These are phyloP conservation scores for Medicago ruthenica DNA, from an alignment of 306 rosid genomes.

Conservation along the genomic window DNA sequence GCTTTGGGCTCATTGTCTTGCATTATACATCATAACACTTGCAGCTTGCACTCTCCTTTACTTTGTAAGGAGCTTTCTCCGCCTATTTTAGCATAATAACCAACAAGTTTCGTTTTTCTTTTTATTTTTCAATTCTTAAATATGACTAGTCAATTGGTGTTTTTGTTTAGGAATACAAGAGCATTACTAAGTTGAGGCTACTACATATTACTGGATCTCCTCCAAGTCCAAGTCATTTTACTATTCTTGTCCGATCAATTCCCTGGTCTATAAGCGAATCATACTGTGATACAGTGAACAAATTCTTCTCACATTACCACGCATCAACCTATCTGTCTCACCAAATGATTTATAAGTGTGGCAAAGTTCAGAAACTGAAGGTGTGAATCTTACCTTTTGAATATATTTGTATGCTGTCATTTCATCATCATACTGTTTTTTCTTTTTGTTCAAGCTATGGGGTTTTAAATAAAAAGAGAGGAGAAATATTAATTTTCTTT, in stretches of 20 bases:
- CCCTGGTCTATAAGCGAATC: slow-evolving; percentile 73
- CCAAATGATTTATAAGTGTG: slow-evolving; percentile 80
- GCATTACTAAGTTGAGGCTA: slow-evolving; percentile 77
- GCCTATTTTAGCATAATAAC: slow-evolving; percentile 19
- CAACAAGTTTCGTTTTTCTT: slow-evolving; percentile 7
- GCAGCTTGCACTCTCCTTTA: slow-evolving; percentile 88
- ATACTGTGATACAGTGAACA: slow-evolving; percentile 67
- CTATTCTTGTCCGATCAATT: slow-evolving; percentile 84
- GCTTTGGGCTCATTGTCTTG: slow-evolving; percentile 96
- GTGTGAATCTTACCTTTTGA: slow-evolving; percentile 49
- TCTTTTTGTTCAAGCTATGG: neutral
- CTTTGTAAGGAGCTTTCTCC: slow-evolving; percentile 70
- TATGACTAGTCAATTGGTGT: slow-evolving; percentile 36
- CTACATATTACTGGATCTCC: slow-evolving; percentile 64
- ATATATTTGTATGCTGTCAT: neutral
- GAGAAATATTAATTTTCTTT: neutral
- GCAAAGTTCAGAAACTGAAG: slow-evolving; percentile 80
- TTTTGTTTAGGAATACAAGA: slow-evolving; percentile 70
- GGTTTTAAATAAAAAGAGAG: neutral
- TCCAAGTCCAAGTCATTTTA: slow-evolving; percentile 78
- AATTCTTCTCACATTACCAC: slow-evolving; percentile 75
- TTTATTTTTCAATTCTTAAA: slow-evolving; percentile 27
- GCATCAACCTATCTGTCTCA: slow-evolving; percentile 84
- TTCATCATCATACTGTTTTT: slow-evolving; percentile 3
- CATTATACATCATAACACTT: slow-evolving; percentile 74